phyloP scores from a whole-genome alignment of 148 eudicot species.

The Rhododendron mucronatum region DNA sequence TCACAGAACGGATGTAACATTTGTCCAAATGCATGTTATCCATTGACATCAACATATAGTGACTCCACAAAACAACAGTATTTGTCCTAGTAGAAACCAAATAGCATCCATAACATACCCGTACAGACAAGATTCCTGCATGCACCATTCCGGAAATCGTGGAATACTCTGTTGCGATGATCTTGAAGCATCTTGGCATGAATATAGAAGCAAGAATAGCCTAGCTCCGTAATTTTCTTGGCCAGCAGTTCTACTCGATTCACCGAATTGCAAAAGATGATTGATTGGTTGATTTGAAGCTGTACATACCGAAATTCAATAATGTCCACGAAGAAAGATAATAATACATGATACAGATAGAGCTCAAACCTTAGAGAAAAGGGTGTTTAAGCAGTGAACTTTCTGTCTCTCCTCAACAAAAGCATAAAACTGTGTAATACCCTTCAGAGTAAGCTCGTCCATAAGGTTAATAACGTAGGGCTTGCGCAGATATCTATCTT shows the following conservation, averaged over 20 bases:
- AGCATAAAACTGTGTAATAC: conserved; percentile 78
- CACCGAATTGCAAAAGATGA: conserved; percentile 92
- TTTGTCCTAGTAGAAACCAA: neutral
- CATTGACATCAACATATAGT: neutral
- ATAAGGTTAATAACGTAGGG: conserved; percentile 82
- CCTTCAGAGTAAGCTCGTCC: conserved; percentile 94
- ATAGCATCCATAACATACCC: conserved; percentile 38
- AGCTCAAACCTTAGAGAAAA: conserved; percentile 79
- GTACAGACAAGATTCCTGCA: conserved; percentile 96
- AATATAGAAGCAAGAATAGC: conserved; percentile 87
- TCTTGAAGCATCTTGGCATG: conserved; percentile 97
- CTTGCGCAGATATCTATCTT: conserved; percentile 62
- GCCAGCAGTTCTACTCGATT: conserved; percentile 90
- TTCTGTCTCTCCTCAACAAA: conserved; percentile 95
- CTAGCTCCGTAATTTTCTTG: conserved; percentile 85
- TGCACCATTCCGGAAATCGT: conserved; percentile 89
- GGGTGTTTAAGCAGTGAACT: conserved; percentile 82
- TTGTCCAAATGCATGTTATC: neutral
- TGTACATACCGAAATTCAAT: conserved; percentile 27
- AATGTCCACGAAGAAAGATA: neutral
- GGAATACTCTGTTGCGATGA: conserved; percentile 88
- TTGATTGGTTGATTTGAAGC: conserved; percentile 96
- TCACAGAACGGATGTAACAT: neutral
- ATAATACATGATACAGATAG: neutral
- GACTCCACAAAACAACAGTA: neutral